Conservation (phyloP, 257 asterid species). For the Dorcoceras hygrometricum region DNA sequence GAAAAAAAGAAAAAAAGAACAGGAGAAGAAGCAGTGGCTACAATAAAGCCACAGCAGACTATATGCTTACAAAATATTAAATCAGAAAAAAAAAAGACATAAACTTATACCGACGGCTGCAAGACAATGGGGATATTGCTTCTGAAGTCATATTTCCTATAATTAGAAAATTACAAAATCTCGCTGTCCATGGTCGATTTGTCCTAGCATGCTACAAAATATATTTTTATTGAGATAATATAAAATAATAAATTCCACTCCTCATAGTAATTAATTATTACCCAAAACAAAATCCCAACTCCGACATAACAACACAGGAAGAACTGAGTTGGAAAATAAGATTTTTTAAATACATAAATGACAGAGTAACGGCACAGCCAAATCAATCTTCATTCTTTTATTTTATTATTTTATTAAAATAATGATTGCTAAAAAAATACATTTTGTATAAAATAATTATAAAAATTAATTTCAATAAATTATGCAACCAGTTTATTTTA, state of each 20-base stretch:
- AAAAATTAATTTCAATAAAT: no score
- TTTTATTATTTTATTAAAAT: no score
- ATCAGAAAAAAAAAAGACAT: no score
- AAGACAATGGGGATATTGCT: constrained; percentile 28
- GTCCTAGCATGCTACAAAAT: constrained; percentile 28
- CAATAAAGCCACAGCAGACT: background rate
- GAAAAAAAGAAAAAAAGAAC: no score
- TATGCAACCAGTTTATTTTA: no score
- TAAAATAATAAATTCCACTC: background rate
- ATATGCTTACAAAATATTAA: no score
- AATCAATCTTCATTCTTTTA: no score
- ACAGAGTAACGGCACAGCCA: no score
- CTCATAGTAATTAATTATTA: background rate
- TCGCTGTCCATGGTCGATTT: constrained; percentile 52
- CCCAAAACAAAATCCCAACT: background rate
- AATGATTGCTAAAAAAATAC: no score
- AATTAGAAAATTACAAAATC: constrained; percentile 29
- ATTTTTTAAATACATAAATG: no score
- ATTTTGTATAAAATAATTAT: no score
- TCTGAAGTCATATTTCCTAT: background rate
- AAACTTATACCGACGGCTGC: constrained; percentile 22
- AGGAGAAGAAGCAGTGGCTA: background rate
- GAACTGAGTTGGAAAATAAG: background rate
- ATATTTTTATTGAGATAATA: no score
- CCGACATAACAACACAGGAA: background rate